Evolutionary conservation across 1,284 basidiomycete genomes (phyloP).

Genomic region (Porodaedalea pini): DNA sequence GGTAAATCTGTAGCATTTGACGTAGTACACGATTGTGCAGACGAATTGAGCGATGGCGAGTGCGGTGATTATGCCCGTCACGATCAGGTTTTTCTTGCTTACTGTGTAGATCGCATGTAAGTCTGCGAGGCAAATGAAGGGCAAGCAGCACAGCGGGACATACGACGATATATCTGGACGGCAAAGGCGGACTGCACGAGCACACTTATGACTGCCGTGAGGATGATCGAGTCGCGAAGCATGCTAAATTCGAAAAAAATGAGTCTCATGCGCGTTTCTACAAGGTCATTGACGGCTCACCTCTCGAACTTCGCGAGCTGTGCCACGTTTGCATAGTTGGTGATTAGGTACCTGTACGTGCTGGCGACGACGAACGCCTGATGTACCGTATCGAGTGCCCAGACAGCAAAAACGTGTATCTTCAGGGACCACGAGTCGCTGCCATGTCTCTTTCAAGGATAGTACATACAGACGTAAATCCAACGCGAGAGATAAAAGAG

Average conservation of each 20-base stretch:
- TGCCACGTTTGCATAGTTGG: neutral
- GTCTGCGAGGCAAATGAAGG: neutral
- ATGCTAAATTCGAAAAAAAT: neutral
- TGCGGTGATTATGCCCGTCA: neutral
- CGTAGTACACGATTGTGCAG: neutral
- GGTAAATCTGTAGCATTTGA: neutral
- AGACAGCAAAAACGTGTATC: neutral
- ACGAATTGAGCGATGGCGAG: slow-evolving; percentile 3
- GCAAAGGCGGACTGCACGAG: slow-evolving; percentile 7
- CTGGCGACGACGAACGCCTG: slow-evolving; percentile 8
- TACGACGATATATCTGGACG: slow-evolving; percentile 7
- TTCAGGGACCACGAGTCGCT: neutral
- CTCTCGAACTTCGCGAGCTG: neutral
- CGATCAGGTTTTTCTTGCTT: slow-evolving; percentile 4
- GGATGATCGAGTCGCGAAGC: neutral
- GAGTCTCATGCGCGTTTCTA: neutral
- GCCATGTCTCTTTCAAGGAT: neutral
- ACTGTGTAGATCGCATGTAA: neutral
- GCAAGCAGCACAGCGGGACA: neutral
- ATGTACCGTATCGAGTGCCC: slow-evolving; percentile 15
- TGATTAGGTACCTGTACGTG: slow-evolving; percentile 12
- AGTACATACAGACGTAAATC: neutral
- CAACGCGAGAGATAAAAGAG: neutral
- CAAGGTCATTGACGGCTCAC: neutral
- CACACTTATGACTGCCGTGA: slow-evolving; percentile 1